These are phyloP conservation scores for Mesotaenium endlicherianum DNA, from an alignment of 139 green algal genomes.

Conservation along the genomic window DNA sequence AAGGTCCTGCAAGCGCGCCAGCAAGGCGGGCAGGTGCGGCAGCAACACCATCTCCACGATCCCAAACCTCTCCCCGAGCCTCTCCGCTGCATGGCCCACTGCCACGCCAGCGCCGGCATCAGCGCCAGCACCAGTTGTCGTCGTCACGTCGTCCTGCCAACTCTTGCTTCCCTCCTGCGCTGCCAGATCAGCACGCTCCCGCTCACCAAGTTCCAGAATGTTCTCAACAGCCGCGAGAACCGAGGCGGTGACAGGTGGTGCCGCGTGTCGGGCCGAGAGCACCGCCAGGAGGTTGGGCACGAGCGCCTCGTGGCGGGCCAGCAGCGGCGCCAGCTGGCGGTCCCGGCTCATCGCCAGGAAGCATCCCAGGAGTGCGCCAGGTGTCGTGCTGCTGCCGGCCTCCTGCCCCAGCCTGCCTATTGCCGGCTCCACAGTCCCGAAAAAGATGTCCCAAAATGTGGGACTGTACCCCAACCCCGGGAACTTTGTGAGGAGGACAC, in stretches of 20 bases:
- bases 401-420: background rate
- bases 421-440: background rate
- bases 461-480: too few relatives aligned
- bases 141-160: background rate
- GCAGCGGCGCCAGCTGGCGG: background rate
- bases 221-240: slow-evolving; percentile 11
- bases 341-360: background rate
- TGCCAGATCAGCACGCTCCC: too few relatives aligned
- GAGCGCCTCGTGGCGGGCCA: background rate
- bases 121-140: background rate
- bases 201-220: slow-evolving; percentile 7
- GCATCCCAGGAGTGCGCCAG: background rate
- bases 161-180: background rate
- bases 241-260: background rate
- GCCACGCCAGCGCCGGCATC: background rate
- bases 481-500: slow-evolving; percentile 15
- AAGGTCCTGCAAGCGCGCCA: slow-evolving; percentile 22
- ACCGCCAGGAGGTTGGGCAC: background rate
- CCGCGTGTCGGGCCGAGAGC: background rate
- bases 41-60: background rate
- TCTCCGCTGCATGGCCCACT: background rate
- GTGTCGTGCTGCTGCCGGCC: background rate
- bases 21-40: slow-evolving; percentile 1
- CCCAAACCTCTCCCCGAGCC: background rate
- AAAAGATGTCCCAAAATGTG: slow-evolving; percentile 20